Evolutionary conservation across 495 filamentous ascomycete species (phyloP).

Genomic region (Pyrenopolyporus hunteri): DNA sequence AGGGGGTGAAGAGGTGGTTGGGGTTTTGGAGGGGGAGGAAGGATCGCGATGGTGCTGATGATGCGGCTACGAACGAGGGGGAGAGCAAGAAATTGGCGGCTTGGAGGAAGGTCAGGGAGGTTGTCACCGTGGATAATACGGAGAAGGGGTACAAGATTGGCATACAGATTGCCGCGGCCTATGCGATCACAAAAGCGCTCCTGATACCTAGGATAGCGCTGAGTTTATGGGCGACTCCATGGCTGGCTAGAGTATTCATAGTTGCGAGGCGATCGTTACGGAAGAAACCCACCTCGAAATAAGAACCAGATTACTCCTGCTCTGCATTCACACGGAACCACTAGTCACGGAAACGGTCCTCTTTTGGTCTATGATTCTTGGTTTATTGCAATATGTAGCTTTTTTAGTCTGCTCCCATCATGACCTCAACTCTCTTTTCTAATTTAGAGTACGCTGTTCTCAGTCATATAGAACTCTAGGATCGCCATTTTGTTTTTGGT

Average conservation of each 20-base stretch:
- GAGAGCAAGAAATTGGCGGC: slow-evolving; percentile 35
- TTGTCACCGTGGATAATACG: slow-evolving; percentile 36
- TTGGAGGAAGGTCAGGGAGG: slow-evolving; percentile 43
- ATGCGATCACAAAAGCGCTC: slow-evolving; percentile 83
- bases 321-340: not conserved
- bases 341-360: not conserved
- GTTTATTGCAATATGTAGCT: slow-evolving; percentile 19
- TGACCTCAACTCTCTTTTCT: not conserved
- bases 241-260: slow-evolving; percentile 80
- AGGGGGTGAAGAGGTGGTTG: slow-evolving; percentile 16
- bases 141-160: slow-evolving; percentile 61
- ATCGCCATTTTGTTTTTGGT: not conserved
- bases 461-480: slow-evolving; percentile 1
- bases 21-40: slow-evolving; percentile 9
- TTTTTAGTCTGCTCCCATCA: slow-evolving; percentile 10
- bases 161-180: slow-evolving; percentile 81
- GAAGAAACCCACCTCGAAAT: slow-evolving; percentile 18
- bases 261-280: slow-evolving; percentile 46
- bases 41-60: slow-evolving; percentile 30
- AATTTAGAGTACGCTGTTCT: slow-evolving; percentile 10
- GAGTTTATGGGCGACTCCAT: slow-evolving; percentile 90
- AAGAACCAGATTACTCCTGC: not conserved
- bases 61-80: not conserved
- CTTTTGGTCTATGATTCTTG: slow-evolving; percentile 17
- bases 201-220: slow-evolving; percentile 74